phyloP scores from a whole-genome alignment of 768 basidiomycete species.

The Amanita phalloides region DNA sequence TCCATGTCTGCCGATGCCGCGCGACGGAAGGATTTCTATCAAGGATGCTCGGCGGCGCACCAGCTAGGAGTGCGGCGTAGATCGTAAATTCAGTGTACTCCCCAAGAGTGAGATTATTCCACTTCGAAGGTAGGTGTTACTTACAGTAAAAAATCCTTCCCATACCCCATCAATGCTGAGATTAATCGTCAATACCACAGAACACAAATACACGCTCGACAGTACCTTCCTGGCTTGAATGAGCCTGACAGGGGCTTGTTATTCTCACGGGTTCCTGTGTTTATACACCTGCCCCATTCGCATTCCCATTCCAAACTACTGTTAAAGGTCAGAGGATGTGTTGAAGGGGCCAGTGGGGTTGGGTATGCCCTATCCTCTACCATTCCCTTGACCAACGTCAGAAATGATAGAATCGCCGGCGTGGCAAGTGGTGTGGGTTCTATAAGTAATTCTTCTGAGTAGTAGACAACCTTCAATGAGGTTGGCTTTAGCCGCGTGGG shows the following conservation, averaged over 20 bases:
- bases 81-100: slow-evolving; percentile 81
- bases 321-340: slow-evolving; percentile 15
- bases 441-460: slow-evolving; percentile 33
- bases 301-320: slow-evolving; percentile 52
- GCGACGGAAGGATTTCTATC: slow-evolving; percentile 60
- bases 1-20: slow-evolving; percentile 87
- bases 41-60: slow-evolving; percentile 52
- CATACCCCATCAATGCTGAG: slow-evolving; percentile 61
- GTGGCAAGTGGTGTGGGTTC: slow-evolving; percentile 52
- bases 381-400: slow-evolving; percentile 38
- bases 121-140: slow-evolving; percentile 12
- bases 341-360: slow-evolving; percentile 23
- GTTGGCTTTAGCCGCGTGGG: slow-evolving; percentile 19
- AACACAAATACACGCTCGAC: not conserved
- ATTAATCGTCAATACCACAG: slow-evolving; percentile 2
- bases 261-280: slow-evolving; percentile 20
- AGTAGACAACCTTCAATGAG: slow-evolving; percentile 25
- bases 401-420: slow-evolving; percentile 64
- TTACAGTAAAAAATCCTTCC: slow-evolving; percentile 71
- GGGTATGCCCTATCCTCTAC: slow-evolving; percentile 17
- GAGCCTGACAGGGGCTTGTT: slow-evolving; percentile 27
- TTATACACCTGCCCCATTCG: slow-evolving; percentile 55
- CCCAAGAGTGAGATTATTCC: slow-evolving; percentile 2
- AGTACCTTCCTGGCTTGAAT: slow-evolving; percentile 50
- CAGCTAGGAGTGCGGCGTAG: slow-evolving; percentile 69